Conservation (phyloP, 2,329 filamentous ascomycete genomes). For the Pleoardoris graminearum region DNA sequence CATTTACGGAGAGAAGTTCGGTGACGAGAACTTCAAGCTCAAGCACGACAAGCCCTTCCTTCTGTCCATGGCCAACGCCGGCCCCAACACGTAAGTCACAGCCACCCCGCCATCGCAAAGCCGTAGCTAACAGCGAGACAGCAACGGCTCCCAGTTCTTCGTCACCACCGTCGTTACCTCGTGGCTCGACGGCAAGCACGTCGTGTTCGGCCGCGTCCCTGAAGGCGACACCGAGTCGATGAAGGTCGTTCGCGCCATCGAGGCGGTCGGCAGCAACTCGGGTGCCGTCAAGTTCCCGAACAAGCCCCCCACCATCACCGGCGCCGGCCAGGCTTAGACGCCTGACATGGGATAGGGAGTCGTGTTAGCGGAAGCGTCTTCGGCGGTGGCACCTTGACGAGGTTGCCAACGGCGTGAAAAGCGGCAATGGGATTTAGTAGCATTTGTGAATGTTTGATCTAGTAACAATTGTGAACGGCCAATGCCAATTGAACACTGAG, state of each 20-base stretch:
- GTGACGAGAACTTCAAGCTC: conserved; percentile 85
- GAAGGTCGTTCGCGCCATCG: conserved; percentile 61
- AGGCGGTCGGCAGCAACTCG: conserved; percentile 59
- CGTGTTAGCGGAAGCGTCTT: conserved; percentile 12
- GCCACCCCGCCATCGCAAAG: conserved; percentile 1
- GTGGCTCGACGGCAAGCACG: conserved; percentile 78
- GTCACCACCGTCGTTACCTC: conserved; percentile 69
- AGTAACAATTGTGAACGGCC: conserved; percentile 5
- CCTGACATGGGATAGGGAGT: conserved; percentile 13
- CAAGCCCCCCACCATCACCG: conserved; percentile 59
- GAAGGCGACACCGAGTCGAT: conserved; percentile 57
- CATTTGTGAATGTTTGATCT: conserved; percentile 14
- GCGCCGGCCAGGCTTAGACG: conserved; percentile 53
- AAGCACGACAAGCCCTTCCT: conserved; percentile 76
- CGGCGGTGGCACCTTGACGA: conserved; percentile 10
- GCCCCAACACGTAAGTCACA: conserved; percentile 76
- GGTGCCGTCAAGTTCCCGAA: conserved; percentile 56
- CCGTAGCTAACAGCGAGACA: conserved; percentile 33
- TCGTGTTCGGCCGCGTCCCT: conserved; percentile 78
- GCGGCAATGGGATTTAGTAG: conserved; percentile 18
- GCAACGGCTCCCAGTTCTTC: conserved; percentile 75
- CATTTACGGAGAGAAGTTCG: conserved; percentile 94
- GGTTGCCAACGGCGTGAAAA: conserved; percentile 13
- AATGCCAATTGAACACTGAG: not conserved
- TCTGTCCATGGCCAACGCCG: conserved; percentile 94